A percentile compares a stretch with the other conserved stretches of the same genome.
These are phyloP conservation scores for Albophoma yamanashiensis DNA, from an alignment of 2,329 filamentous ascomycete genomes.

Conservation along the genomic window DNA sequence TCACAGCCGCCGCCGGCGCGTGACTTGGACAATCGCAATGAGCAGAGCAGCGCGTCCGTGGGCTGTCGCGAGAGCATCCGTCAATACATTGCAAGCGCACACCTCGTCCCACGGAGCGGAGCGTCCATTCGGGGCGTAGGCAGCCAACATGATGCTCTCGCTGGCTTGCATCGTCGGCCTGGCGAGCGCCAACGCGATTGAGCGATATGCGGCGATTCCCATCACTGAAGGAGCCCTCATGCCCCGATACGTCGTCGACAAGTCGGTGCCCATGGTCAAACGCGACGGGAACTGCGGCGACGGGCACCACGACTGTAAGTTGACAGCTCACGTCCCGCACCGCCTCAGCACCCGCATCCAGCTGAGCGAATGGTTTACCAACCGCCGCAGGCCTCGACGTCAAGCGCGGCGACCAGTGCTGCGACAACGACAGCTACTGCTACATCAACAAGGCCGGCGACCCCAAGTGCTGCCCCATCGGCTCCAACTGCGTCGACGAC, in stretches of 20 bases:
- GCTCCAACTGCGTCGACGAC: slow-evolving; percentile 27
- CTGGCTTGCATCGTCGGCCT: background rate
- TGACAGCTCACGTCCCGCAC: background rate
- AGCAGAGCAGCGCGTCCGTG: background rate
- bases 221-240: background rate
- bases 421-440: slow-evolving; percentile 33
- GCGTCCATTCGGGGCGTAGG: background rate
- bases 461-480: slow-evolving; percentile 30
- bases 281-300: slow-evolving; percentile 16
- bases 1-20: background rate
- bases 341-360: too few relatives aligned
- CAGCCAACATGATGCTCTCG: background rate
- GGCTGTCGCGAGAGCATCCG: background rate
- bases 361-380: background rate
- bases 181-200: background rate
- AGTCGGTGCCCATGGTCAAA: slow-evolving; percentile 15
- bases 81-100: background rate
- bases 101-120: background rate
- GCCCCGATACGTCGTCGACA: slow-evolving; percentile 9
- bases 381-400: slow-evolving; percentile 28
- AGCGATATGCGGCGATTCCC: background rate
- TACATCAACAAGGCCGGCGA: slow-evolving; percentile 24
- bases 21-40: background rate
- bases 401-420: slow-evolving; percentile 26
- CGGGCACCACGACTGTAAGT: slow-evolving; percentile 20